phyloP scores from a whole-genome alignment of 768 basidiomycete species.

The Mycena galericulata region DNA sequence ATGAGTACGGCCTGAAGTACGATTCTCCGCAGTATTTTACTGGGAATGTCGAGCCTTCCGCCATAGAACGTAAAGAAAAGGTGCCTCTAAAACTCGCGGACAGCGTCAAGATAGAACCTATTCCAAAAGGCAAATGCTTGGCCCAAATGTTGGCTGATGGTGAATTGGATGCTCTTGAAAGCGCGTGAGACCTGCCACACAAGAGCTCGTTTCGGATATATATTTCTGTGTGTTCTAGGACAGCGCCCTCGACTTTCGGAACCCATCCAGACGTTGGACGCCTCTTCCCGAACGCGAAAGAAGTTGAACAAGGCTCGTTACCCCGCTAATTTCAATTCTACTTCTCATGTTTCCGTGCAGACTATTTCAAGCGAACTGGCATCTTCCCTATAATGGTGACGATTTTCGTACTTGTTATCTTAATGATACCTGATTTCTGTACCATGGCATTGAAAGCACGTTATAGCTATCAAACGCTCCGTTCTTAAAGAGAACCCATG shows the following conservation, averaged over 20 bases:
- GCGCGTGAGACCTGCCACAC: conserved; percentile 27
- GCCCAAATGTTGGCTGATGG: conserved; percentile 37
- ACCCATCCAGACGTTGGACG: conserved; percentile 31
- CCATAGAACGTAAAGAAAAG: conserved; percentile 34
- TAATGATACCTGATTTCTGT: not conserved
- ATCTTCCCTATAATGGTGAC: conserved; percentile 35
- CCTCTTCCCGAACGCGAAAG: conserved; percentile 30
- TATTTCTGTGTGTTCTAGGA: conserved; percentile 10
- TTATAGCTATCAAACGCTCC: conserved; percentile 33
- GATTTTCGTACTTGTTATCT: not conserved
- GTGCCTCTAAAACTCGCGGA: conserved; percentile 32
- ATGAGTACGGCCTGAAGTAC: conserved; percentile 32
- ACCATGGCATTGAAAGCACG: conserved; percentile 21
- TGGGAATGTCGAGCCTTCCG: conserved; percentile 33
- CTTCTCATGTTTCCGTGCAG: not conserved
- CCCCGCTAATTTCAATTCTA: not conserved
- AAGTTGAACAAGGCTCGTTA: conserved; percentile 26
- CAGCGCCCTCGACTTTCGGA: conserved; percentile 34
- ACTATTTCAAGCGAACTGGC: conserved; percentile 35
- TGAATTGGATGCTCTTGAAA: conserved; percentile 33
- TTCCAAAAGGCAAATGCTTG: conserved; percentile 33
- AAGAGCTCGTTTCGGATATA: not conserved
- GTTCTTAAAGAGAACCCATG: conserved; percentile 29
- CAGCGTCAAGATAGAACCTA: conserved; percentile 30
- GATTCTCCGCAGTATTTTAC: conserved; percentile 33